phyloP scores from a whole-genome alignment of 129 eudicot genomes.

The Saussurea involucrata region DNA sequence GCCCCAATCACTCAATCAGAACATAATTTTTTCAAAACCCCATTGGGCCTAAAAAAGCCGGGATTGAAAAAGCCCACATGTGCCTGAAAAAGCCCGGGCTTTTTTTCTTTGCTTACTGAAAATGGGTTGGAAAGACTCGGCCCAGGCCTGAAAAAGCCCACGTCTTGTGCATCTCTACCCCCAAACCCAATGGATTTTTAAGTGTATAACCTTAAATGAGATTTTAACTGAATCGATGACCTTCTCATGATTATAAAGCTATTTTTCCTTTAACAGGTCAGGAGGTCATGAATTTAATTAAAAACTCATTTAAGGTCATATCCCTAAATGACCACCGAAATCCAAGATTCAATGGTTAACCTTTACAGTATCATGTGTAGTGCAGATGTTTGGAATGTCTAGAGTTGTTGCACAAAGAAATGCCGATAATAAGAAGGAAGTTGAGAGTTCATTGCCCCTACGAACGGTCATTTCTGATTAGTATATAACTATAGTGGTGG shows the following conservation, averaged over 20 bases:
- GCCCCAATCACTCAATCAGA: neutral
- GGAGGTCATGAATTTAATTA: no score
- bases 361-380: neutral
- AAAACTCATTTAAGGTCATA: no score
- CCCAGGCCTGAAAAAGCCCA: neutral
- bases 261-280: no score
- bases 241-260: no score
- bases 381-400: conserved; percentile 84
- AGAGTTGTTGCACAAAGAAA: conserved; percentile 55
- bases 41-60: neutral
- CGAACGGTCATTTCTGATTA: conserved; percentile 48
- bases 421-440: conserved; percentile 34
- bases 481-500: neutral
- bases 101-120: neutral
- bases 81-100: no score
- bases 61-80: no score
- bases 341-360: neutral
- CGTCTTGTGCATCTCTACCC: neutral
- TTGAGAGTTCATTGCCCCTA: conserved; percentile 54
- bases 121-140: neutral
- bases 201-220: no score
- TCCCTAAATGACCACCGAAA: no score
- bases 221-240: no score
- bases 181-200: neutral
- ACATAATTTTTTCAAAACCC: neutral